Conservation (phyloP, 2,329 filamentous ascomycete species). For the Exophiala bonariae region DNA sequence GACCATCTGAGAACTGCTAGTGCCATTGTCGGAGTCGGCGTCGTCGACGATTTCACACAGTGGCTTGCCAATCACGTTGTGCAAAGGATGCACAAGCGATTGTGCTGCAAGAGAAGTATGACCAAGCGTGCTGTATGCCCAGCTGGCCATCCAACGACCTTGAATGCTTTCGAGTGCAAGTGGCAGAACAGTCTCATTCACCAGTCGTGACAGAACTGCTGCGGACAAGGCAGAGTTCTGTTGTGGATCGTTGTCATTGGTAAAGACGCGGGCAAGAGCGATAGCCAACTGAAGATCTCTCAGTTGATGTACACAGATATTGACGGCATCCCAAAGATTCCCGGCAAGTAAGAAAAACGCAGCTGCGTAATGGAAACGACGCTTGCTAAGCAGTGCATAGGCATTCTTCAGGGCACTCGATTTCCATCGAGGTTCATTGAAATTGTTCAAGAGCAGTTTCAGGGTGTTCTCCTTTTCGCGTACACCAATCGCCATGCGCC, state of each 20-base stretch:
- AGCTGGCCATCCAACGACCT: constrained; percentile 82
- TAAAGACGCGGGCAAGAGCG: constrained; percentile 82
- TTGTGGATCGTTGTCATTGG: constrained; percentile 68
- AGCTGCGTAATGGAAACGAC: constrained; percentile 90
- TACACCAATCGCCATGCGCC: constrained; percentile 92
- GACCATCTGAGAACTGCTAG: constrained; percentile 38
- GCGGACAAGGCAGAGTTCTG: constrained; percentile 48
- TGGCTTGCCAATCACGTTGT: constrained; percentile 62
- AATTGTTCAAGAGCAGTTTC: constrained; percentile 84
- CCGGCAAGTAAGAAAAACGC: constrained; percentile 93
- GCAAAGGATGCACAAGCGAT: constrained; percentile 76
- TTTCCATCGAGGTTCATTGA: constrained; percentile 80
- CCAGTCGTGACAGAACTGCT: constrained; percentile 59
- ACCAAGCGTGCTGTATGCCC: constrained; percentile 91
- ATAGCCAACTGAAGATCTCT: constrained; percentile 88
- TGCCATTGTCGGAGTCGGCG: not conserved
- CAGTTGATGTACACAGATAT: constrained; percentile 82
- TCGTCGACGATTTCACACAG: constrained; percentile 39
- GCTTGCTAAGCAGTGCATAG: constrained; percentile 88
- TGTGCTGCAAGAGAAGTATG: constrained; percentile 81
- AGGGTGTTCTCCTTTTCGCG: constrained; percentile 80
- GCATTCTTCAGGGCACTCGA: constrained; percentile 93
- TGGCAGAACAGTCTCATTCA: constrained; percentile 77
- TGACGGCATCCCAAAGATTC: constrained; percentile 78
- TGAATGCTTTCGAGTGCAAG: constrained; percentile 80